Evolutionary conservation across 2,329 filamentous ascomycete genomes (phyloP).

Genomic region (Aureobasidium uvarum): DNA sequence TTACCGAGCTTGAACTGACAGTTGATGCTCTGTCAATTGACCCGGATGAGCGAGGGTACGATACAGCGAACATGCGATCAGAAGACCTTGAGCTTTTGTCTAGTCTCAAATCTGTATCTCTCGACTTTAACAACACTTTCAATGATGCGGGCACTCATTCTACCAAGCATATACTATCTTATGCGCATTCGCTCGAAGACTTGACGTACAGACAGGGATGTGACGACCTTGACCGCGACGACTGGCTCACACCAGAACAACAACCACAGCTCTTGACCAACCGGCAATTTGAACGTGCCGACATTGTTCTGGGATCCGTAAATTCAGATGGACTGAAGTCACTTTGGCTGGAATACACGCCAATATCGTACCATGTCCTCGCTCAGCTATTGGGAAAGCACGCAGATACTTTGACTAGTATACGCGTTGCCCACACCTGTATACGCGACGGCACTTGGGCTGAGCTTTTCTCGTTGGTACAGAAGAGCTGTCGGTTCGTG

Average conservation of each 20-base stretch:
- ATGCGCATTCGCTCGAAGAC: neutral
- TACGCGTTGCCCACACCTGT: neutral
- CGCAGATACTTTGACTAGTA: neutral
- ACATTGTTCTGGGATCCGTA: neutral
- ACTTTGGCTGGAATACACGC: neutral
- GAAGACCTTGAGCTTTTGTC: conserved; percentile 1
- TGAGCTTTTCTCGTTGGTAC: neutral
- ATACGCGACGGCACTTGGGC: conserved; percentile 2
- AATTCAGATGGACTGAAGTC: neutral
- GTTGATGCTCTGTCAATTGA: conserved; percentile 2
- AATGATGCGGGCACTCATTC: conserved; percentile 11
- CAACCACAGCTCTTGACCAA: neutral
- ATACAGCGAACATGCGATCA: neutral
- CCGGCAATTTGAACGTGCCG: neutral
- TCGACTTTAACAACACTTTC: neutral
- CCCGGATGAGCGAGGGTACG: neutral
- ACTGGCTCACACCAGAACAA: neutral
- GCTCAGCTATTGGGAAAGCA: neutral
- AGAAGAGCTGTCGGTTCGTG: neutral
- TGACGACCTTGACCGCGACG: neutral
- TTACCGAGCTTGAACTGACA: conserved; percentile 1
- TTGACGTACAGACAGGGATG: conserved; percentile 9
- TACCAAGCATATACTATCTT: neutral
- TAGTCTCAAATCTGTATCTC: neutral
- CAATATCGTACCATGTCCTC: neutral